A percentile compares a stretch with the other conserved stretches of the same genome.
Evolutionary conservation across 1,284 basidiomycete genomes (phyloP).

Genomic region (Tylopilus sp.): DNA sequence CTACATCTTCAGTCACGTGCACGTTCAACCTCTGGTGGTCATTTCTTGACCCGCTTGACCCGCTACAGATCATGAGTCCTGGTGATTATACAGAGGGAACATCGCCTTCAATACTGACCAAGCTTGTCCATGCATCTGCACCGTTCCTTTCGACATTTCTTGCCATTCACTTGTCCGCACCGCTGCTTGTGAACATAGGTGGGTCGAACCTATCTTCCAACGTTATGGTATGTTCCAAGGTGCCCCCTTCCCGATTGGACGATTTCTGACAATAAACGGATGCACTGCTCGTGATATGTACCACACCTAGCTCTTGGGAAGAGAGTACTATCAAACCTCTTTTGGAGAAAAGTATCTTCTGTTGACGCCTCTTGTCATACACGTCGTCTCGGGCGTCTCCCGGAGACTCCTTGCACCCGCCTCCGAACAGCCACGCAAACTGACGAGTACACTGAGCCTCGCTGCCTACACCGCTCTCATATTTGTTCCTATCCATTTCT

Average conservation of each 20-base stretch:
- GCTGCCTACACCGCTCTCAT: conserved; percentile 63
- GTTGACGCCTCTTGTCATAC: conserved; percentile 62
- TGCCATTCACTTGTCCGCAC: conserved; percentile 72
- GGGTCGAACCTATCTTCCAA: conserved; percentile 69
- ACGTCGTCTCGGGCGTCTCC: conserved; percentile 59
- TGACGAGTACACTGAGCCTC: conserved; percentile 56
- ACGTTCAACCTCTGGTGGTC: too few relatives aligned
- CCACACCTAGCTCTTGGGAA: conserved; percentile 66
- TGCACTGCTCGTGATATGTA: background rate
- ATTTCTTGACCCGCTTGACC: too few relatives aligned
- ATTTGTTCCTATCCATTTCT: conserved; percentile 68
- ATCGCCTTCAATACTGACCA: conserved; percentile 47
- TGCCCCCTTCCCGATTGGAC: background rate
- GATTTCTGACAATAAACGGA: background rate
- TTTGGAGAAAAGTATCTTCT: conserved; percentile 70
- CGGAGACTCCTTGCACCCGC: conserved; percentile 58
- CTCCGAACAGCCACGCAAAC: conserved; percentile 46
- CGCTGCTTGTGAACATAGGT: conserved; percentile 68
- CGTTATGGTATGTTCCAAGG: conserved; percentile 61
- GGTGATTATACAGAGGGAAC: conserved; percentile 7
- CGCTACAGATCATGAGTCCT: too few relatives aligned
- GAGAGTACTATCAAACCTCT: conserved; percentile 78
- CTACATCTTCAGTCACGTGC: too few relatives aligned
- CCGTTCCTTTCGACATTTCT: conserved; percentile 70
- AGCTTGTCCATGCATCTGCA: conserved; percentile 59